phyloP scores from a whole-genome alignment of 2,329 filamentous ascomycete genomes.

The Trichoderma polysporum region DNA sequence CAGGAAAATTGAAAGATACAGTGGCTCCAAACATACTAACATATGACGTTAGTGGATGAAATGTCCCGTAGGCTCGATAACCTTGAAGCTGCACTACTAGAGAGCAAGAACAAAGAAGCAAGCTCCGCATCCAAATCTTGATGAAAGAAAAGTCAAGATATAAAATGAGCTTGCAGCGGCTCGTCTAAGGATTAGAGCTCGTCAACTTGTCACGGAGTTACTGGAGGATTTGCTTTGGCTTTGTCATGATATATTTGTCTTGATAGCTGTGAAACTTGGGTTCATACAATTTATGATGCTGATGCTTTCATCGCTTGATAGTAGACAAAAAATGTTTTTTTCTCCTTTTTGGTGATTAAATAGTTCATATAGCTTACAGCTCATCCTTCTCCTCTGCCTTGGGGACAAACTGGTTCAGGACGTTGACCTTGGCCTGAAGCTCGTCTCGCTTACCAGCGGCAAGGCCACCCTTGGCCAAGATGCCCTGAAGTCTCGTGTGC shows the following conservation, averaged over 20 bases:
- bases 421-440: constrained; percentile 81
- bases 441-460: constrained; percentile 87
- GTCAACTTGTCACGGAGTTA: constrained; percentile 10
- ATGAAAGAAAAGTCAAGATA: neutral
- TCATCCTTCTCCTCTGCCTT: constrained; percentile 58
- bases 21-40: constrained; percentile 21
- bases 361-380: constrained; percentile 32
- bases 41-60: constrained; percentile 72
- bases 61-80: constrained; percentile 86
- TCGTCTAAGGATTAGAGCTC: neutral
- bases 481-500: constrained; percentile 71
- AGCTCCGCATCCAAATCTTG: constrained; percentile 27
- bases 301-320: constrained; percentile 15
- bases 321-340: neutral
- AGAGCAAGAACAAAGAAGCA: constrained; percentile 49
- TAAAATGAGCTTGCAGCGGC: neutral
- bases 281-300: constrained; percentile 14
- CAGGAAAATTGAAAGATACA: neutral
- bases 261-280: neutral
- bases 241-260: constrained; percentile 9
- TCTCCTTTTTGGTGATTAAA: neutral
- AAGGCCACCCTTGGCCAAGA: constrained; percentile 83
- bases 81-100: constrained; percentile 70
- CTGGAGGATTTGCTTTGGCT: neutral
- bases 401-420: constrained; percentile 73